Base-by-base conservation (phyloP, 2,329 filamentous ascomycete genomes). In the Pseudogymnoascus sp. region DNA sequence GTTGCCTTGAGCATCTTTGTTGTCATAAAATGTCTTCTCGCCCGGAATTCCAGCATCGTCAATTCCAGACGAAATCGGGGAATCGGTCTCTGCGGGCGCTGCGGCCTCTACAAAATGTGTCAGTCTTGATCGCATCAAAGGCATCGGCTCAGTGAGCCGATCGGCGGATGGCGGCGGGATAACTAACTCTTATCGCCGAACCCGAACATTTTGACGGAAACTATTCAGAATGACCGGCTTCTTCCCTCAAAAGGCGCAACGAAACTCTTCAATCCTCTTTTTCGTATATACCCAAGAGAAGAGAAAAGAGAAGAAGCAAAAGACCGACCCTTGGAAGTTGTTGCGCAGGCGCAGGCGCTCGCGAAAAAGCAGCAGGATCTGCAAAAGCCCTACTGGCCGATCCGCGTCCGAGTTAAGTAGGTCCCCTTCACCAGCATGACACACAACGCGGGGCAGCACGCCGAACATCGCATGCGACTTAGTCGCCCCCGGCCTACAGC, bases 121-220 rank as follows among this genome's bases (percentile, higher is more conserved):
- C 47, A 53, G 47, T 2, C 13, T 10, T 53, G 13, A 50, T 53
- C 47, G 47, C 47, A 31, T 53, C 47, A 53, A 53, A 14, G 11
- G 26, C 47, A n/a, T 53, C 26, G 24, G 24, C 47, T 14, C 26
- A 53, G 8, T 53, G 47, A 53, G 47, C 47, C 47, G 47, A 53
- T 53, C 26, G 47, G n/a, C 24, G 47, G 47, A n/a, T 50, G 21
- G 42, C 5, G 6, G 42, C 42, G 47, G 47, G 26, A n/a, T 10
- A 24, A 37, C 56, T 24, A 24, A 60, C 56, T 60, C 56, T 60
- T 60, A 40, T 60, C 56, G 31, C 56, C 56, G 56, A 60, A 60
- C 1, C 56, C 56, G 31, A 60, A 60, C 56, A 60, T 60, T 8
- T 38, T 29, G 26, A 26, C 35, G 56, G 53, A 53, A 19, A 53